A percentile compares a stretch with the other conserved stretches of the same genome.
Conservation (phyloP, 495 filamentous ascomycete genomes). For the Hypoxylon fragiforme region DNA sequence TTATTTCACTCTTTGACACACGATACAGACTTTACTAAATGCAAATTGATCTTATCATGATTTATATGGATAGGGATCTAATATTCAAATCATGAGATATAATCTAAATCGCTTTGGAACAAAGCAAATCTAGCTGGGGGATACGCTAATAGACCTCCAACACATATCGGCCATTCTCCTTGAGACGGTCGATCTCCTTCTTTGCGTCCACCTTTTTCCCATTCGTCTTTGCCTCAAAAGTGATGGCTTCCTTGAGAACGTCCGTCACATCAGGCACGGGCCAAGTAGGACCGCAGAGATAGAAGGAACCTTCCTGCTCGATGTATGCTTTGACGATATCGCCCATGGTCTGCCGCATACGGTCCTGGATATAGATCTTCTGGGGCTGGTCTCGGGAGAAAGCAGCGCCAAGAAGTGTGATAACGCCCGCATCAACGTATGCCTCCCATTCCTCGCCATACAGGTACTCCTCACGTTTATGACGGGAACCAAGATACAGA, state of each 20-base stretch:
- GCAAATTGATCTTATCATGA: neutral
- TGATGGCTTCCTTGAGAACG: constrained; percentile 91
- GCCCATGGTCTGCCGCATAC: constrained; percentile 86
- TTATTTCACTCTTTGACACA: no score
- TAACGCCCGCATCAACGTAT: constrained; percentile 91
- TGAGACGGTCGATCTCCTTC: constrained; percentile 94
- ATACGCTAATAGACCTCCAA: constrained; percentile 83
- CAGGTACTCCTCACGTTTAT: constrained; percentile 97
- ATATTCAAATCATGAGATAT: neutral
- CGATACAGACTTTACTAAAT: neutral
- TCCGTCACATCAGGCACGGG: constrained; percentile 97
- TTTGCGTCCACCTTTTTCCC: constrained; percentile 82
- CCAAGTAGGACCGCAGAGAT: constrained; percentile 97
- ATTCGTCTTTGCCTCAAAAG: constrained; percentile 65
- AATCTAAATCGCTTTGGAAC: constrained; percentile 7
- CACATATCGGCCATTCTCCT: constrained; percentile 92
- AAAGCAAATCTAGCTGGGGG: constrained; percentile 11
- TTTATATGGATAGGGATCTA: constrained; percentile 11
- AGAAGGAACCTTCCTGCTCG: constrained; percentile 86
- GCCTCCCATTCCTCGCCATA: constrained; percentile 99
- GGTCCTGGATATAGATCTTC: constrained; percentile 99
- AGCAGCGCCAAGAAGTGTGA: constrained; percentile 89
- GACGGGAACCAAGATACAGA: constrained; percentile 94
- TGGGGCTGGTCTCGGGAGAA: constrained; percentile 96
- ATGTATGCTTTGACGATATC: constrained; percentile 91